Percentiles rank a stretch among this genome's conserved stretches.
Conservation (phyloP, 1,284 basidiomycete species). For the Schizopora paradoxa region DNA sequence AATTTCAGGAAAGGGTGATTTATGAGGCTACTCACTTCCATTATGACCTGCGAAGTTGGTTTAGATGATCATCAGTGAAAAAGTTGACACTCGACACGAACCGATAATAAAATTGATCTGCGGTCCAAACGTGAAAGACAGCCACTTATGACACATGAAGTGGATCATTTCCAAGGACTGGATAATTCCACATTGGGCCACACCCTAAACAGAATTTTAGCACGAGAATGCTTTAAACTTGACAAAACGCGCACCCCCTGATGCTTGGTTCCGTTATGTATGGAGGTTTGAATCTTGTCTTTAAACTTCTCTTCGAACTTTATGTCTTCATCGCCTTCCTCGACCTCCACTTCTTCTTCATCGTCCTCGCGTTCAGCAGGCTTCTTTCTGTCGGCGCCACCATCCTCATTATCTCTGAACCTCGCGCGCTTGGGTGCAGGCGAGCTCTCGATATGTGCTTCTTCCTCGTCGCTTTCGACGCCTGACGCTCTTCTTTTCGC, state of each 20-base stretch:
- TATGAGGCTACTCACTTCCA: constrained; percentile 52
- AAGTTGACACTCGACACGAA: constrained; percentile 38
- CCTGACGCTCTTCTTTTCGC: constrained; percentile 16
- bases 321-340: constrained; percentile 47
- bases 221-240: background rate
- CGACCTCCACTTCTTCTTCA: constrained; percentile 28
- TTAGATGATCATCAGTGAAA: constrained; percentile 7
- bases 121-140: constrained; percentile 78
- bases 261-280: constrained; percentile 47
- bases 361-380: constrained; percentile 30
- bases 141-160: constrained; percentile 94
- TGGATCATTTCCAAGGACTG: constrained; percentile 83
- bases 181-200: constrained; percentile 84
- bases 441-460: constrained; percentile 10
- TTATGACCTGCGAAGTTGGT: constrained; percentile 57
- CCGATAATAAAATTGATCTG: constrained; percentile 98
- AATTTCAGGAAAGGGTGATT: background rate
- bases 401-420: constrained; percentile 27
- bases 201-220: constrained; percentile 39
- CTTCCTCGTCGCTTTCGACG: constrained; percentile 3
- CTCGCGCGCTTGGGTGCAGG: constrained; percentile 19
- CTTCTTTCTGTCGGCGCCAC: constrained; percentile 30
- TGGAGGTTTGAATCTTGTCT: constrained; percentile 46
- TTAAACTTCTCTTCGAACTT: constrained; percentile 56
- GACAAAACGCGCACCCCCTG: constrained; percentile 46